Base-by-base conservation (phyloP, 768 basidiomycete species). In the Cyathus striatus region DNA sequence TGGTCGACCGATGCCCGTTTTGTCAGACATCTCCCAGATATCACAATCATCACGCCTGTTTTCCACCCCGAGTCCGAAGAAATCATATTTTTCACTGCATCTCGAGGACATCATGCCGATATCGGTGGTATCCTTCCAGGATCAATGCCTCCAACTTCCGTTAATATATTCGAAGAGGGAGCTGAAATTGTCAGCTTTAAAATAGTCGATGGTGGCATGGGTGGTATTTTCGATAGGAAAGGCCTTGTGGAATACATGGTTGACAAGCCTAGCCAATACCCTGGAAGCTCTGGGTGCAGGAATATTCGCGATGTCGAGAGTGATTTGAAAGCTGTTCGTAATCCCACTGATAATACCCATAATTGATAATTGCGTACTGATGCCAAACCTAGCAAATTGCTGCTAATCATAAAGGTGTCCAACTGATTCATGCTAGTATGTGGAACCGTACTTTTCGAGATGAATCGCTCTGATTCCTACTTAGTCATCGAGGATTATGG, bases 111-210 rank as follows among this genome's bases (percentile, higher is more conserved):
- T 59, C 93, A 96, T 62, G 90, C 91, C 3, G 92, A 95, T 64
- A 88, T 93, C 48, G 91, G 92, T 1, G 92, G 92, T 0, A 93
- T 95, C 49, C 71, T 91, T 2, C 90, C 93, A 5, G 91, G 90
- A 1, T 92, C 88, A 26, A 98, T 97, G 94, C 94, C 94, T 0
- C 93, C 95, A 0, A 92, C 90, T 2, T 87, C 86, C 9, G 84
- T 86, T 50, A 91, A 79, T 48, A 85, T 96, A 34, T 94, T 89
- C 54, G 88, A 98, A 60, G 94, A 98, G 60, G 94, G 94, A 16
- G 95, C 94, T 0, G 79, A 92, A 54, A 85, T 97, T 40, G 77
- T 83, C 52, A 86, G 85, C 58, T 90, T 96, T 75, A 96, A 94
- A 64, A 81, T 98, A 46, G 94, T 98, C 6, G 71, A 79, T 34